These are phyloP conservation scores for Pseudocercospora fuligena DNA, from an alignment of 2,329 filamentous ascomycete genomes.

Conservation along the genomic window DNA sequence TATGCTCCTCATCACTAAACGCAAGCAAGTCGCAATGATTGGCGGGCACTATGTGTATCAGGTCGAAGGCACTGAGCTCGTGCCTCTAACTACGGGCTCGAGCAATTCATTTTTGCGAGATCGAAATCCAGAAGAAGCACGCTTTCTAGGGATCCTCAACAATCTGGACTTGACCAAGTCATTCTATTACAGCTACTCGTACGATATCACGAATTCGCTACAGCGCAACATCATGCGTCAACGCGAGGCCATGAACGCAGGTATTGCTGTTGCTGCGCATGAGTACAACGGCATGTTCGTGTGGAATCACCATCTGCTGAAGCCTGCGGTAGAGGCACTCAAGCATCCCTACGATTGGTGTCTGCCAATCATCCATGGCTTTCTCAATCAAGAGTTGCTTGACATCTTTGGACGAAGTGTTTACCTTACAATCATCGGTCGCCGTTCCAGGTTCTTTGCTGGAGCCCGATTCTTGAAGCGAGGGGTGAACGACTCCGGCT, in stretches of 20 bases:
- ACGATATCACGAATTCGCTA: constrained; percentile 89
- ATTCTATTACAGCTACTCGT: constrained; percentile 99
- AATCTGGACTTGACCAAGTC: constrained; percentile 88
- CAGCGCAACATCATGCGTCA: constrained; percentile 91
- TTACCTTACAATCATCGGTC: constrained; percentile 91
- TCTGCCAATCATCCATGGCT: constrained; percentile 91
- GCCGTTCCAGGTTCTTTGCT: constrained; percentile 90
- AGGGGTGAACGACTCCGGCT: constrained; percentile 90
- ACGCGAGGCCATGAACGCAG: constrained; percentile 70
- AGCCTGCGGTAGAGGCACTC: constrained; percentile 71
- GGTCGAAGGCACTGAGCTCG: constrained; percentile 88
- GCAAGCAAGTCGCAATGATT: constrained; percentile 93
- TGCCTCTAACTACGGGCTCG: constrained; percentile 77
- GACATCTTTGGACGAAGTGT: constrained; percentile 83
- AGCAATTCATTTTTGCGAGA: constrained; percentile 75
- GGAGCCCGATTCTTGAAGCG: constrained; percentile 93
- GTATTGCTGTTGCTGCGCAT: constrained; percentile 59
- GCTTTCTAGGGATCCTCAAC: constrained; percentile 85
- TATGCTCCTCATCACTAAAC: constrained; percentile 95
- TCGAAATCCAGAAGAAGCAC: constrained; percentile 83
- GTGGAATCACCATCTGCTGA: constrained; percentile 90
- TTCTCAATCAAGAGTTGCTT: constrained; percentile 81
- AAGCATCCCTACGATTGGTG: constrained; percentile 94
- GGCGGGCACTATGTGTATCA: constrained; percentile 96
- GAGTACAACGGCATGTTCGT: constrained; percentile 96